Conservation (phyloP, 768 basidiomycete genomes). For the Boletus vinaceobasis region DNA sequence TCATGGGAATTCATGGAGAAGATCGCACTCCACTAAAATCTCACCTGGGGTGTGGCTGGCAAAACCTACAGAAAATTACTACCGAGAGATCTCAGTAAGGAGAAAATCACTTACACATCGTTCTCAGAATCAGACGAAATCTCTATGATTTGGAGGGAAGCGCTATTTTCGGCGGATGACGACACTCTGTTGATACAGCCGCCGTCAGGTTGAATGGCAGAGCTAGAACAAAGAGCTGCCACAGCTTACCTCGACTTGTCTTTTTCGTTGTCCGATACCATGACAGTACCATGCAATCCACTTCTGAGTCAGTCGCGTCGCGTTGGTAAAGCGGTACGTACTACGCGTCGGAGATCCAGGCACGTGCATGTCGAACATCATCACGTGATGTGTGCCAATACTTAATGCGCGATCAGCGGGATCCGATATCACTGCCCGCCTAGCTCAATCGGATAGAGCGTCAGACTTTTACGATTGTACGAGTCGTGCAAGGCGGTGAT, state of each 20-base stretch:
- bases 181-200: background rate
- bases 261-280: slow-evolving; percentile 50
- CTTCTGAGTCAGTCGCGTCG: background rate
- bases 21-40: background rate
- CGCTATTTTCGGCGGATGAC: background rate
- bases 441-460: slow-evolving; percentile 70
- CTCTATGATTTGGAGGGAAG: slow-evolving; percentile 43
- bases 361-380: slow-evolving; percentile 17
- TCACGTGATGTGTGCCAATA: slow-evolving; percentile 28
- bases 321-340: too few species aligned
- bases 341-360: slow-evolving; percentile 1
- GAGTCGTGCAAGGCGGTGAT: slow-evolving; percentile 43
- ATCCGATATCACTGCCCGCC: slow-evolving; percentile 44
- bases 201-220: background rate
- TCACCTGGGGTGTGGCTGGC: slow-evolving; percentile 10
- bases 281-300: background rate
- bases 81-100: background rate
- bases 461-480: slow-evolving; percentile 53
- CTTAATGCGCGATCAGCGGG: slow-evolving; percentile 18
- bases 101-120: slow-evolving; percentile 29
- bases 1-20: background rate
- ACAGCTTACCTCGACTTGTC: slow-evolving; percentile 36
- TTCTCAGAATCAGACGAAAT: slow-evolving; percentile 50
- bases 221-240: background rate
- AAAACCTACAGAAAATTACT: slow-evolving; percentile 4